Evolutionary conservation across 371 early-diverging fungal genomes (phyloP).

Genomic region (Mortierella sp.): DNA sequence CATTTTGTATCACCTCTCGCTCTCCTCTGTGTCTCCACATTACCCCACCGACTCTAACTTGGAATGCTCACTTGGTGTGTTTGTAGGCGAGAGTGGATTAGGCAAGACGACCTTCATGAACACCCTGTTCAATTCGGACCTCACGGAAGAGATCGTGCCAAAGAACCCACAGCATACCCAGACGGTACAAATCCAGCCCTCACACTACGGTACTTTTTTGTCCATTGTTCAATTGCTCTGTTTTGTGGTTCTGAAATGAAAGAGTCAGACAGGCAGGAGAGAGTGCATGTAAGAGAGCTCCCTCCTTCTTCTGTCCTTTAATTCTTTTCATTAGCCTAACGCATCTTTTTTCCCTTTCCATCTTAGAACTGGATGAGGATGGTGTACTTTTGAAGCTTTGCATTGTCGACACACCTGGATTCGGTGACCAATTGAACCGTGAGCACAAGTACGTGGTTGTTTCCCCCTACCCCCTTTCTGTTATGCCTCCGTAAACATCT

Average conservation of each 20-base stretch:
- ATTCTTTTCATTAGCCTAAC: neutral
- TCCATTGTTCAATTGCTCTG: neutral
- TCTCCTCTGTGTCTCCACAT: neutral
- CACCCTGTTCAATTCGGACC: constrained; percentile 81
- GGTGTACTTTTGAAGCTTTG: constrained; percentile 89
- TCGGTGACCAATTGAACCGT: constrained; percentile 86
- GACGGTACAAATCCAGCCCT: constrained; percentile 78
- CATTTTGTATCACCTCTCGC: constrained; percentile 14
- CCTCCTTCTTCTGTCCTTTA: neutral
- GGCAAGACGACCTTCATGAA: constrained; percentile 96
- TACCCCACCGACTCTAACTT: no score
- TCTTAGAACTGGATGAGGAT: constrained; percentile 93
- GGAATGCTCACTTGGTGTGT: neutral
- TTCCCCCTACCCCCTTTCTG: neutral
- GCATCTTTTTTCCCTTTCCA: neutral
- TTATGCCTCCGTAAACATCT: neutral
- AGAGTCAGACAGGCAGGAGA: no score
- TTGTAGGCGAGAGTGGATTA: constrained; percentile 81
- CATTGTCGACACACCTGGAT: constrained; percentile 95
- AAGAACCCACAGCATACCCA: constrained; percentile 64
- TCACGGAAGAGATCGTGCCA: constrained; percentile 72
- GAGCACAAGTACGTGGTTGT: constrained; percentile 72
- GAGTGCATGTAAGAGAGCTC: no score
- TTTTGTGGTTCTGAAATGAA: no score
- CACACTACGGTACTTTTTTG: constrained; percentile 63